Evolutionary conservation across 768 basidiomycete species (phyloP), one percentile per base, ranked within the genome.

Genomic region (Coprinopsis cinerea): DNA sequence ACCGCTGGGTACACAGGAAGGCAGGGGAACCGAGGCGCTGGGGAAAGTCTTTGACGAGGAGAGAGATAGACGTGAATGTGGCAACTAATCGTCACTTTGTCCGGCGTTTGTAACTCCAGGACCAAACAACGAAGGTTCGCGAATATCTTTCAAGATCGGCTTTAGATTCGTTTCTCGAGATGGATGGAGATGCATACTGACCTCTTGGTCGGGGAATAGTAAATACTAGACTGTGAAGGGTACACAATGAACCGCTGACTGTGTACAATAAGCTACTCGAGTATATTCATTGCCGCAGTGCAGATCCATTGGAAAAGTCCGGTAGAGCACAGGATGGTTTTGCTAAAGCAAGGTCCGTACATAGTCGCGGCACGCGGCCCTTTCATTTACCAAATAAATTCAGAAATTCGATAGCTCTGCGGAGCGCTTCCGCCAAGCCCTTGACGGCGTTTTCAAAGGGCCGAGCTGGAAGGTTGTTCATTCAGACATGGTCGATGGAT

Each of bases 41-140:
- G 1, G 90, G 90, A 55, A 89, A 70, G 10, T 76, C 74, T 49
- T 73, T 69, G 0, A 90, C 85, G 36, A 94, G 76, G 34, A 78
- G 74, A 1, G 84, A 83, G 40, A 95, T 77, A 24, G 86, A 89
- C 32, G 83, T 76, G 65, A 93, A 95, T 0, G 92, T 93, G 61
- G 18, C 18, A 14, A 20, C 18, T 10, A 18, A 20, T 40, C 37
- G 18, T 40, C 13, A 40, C 11, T 40, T 14, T 32, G 15, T 32
- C 37, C 9, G 18, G 37, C 9, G 37, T 13, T 14, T 40, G 13
- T 10, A 20, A 17, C 37, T 40, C 37, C 18, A 13, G 37, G 9
- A 40, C 11, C 13, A 20, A 10, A 40, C 9, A 40, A 40, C 37
- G 18, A 20, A 40, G 13, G 13, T 40, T 40, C 7, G 9, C 10